Conservation (phyloP, 2,329 filamentous ascomycete genomes). For the Neonectria ditissima region DNA sequence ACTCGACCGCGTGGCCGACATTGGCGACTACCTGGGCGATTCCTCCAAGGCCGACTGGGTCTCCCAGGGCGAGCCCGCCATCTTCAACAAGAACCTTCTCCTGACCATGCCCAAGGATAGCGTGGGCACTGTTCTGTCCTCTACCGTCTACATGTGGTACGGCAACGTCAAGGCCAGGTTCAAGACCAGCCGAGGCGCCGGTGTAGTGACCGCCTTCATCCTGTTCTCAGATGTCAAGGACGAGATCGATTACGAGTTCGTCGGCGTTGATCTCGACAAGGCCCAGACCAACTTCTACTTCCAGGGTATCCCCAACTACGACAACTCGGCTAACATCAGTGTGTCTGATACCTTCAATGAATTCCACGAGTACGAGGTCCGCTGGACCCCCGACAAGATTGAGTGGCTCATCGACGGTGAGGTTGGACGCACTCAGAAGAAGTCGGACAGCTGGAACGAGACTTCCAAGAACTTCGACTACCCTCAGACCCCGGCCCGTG, state of each 20-base stretch:
- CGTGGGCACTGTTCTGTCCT: constrained; percentile 86
- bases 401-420: constrained; percentile 90
- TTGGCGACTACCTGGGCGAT: constrained; percentile 89
- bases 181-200: constrained; percentile 84
- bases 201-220: constrained; percentile 98
- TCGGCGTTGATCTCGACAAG: constrained; percentile 80
- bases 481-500: constrained; percentile 90
- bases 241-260: constrained; percentile 97
- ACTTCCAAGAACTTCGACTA: constrained; percentile 85
- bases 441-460: constrained; percentile 85
- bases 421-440: constrained; percentile 78
- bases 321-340: constrained; percentile 79
- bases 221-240: constrained; percentile 96
- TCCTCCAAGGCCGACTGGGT: constrained; percentile 87
- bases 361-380: constrained; percentile 91
- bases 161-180: constrained; percentile 88
- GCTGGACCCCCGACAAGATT: constrained; percentile 89
- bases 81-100: constrained; percentile 76
- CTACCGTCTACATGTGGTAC: constrained; percentile 95
- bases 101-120: constrained; percentile 91
- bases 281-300: constrained; percentile 98
- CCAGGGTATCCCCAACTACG: constrained; percentile 90
- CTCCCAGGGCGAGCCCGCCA: constrained; percentile 79
- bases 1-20: constrained; percentile 75
- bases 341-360: constrained; percentile 78